Percentiles rank a stretch among this genome's conserved stretches.
These are phyloP conservation scores for Candida glucosophila DNA, from an alignment of 1,139 yeast species.

Conservation along the genomic window DNA sequence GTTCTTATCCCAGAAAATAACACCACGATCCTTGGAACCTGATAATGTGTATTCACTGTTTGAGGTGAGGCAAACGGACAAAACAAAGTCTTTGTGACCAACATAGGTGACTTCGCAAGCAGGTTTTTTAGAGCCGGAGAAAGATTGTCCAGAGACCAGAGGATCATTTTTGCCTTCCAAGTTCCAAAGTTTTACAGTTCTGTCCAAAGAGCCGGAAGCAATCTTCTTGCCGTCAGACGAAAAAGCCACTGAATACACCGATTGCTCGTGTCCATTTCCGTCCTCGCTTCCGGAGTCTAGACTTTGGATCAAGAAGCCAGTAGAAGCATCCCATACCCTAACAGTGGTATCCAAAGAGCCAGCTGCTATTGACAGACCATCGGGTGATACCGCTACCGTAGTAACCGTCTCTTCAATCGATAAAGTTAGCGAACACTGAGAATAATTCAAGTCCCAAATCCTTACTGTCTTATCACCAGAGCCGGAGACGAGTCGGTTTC, in stretches of 20 bases:
- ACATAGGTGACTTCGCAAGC: conserved; percentile 87
- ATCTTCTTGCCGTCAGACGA: conserved; percentile 88
- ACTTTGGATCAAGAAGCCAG: conserved; percentile 89
- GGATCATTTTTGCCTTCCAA: conserved; percentile 51
- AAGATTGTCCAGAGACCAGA: conserved; percentile 6
- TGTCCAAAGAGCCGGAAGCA: conserved; percentile 90
- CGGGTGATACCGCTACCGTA: conserved; percentile 95
- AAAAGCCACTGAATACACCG: conserved; percentile 91
- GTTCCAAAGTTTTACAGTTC: conserved; percentile 95
- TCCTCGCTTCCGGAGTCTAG: conserved; percentile 81
- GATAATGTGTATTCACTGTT: conserved; percentile 87
- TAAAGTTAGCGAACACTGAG: conserved; percentile 82
- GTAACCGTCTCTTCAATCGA: conserved; percentile 97
- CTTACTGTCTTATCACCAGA: conserved; percentile 95
- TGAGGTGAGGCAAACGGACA: conserved; percentile 91
- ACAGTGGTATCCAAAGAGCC: conserved; percentile 95
- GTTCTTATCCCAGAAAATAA: conserved; percentile 91
- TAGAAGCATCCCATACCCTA: conserved; percentile 93
- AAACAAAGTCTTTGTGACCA: conserved; percentile 94
- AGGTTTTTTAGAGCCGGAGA: conserved; percentile 31
- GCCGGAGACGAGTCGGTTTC: conserved; percentile 89
- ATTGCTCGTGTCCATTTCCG: conserved; percentile 93
- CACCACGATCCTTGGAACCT: conserved; percentile 96
- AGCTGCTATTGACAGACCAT: conserved; percentile 90
- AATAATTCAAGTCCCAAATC: conserved; percentile 91